phyloP scores from a whole-genome alignment of 768 basidiomycete species.

The Termitomyces sp. region DNA sequence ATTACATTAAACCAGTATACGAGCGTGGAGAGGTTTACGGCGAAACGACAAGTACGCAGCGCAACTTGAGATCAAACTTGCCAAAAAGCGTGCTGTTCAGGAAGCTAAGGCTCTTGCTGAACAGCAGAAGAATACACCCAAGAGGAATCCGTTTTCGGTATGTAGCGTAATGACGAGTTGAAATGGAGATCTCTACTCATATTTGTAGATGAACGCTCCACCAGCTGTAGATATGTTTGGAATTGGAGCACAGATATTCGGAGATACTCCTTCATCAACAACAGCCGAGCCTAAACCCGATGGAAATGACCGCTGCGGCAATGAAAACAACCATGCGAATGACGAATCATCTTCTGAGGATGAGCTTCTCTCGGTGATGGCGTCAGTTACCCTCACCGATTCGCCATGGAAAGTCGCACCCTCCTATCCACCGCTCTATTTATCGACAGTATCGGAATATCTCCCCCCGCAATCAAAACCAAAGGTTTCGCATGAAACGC shows the following conservation, averaged over 20 bases:
- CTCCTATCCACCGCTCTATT: constrained; percentile 60
- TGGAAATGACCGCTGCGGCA: constrained; percentile 15
- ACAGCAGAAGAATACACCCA: constrained; percentile 22
- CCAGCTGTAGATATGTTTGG: constrained; percentile 36
- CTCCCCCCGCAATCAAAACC: constrained; percentile 50
- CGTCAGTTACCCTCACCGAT: constrained; percentile 45
- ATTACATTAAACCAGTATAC: constrained; percentile 42
- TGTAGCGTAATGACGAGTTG: constrained; percentile 15
- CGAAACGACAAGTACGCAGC: constrained; percentile 71
- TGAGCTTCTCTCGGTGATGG: constrained; percentile 52
- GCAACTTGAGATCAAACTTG: constrained; percentile 57
- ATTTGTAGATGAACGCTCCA: constrained; percentile 18
- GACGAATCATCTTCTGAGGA: constrained; percentile 33
- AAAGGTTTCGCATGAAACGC: constrained; percentile 37
- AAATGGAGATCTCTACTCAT: background rate
- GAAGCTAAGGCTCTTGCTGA: constrained; percentile 27
- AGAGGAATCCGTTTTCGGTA: constrained; percentile 69
- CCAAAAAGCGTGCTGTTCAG: constrained; percentile 30
- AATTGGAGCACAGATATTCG: constrained; percentile 66
- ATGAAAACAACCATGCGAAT: background rate
- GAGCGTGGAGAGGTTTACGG: constrained; percentile 75
- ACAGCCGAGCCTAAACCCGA: constrained; percentile 10
- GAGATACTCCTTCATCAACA: constrained; percentile 20
- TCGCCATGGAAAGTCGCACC: constrained; percentile 68
- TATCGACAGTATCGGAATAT: constrained; percentile 73